A percentile compares a stretch with the other conserved stretches of the same genome.
Conservation (phyloP, 2,329 filamentous ascomycete species). For the Colletotrichum sp. region DNA sequence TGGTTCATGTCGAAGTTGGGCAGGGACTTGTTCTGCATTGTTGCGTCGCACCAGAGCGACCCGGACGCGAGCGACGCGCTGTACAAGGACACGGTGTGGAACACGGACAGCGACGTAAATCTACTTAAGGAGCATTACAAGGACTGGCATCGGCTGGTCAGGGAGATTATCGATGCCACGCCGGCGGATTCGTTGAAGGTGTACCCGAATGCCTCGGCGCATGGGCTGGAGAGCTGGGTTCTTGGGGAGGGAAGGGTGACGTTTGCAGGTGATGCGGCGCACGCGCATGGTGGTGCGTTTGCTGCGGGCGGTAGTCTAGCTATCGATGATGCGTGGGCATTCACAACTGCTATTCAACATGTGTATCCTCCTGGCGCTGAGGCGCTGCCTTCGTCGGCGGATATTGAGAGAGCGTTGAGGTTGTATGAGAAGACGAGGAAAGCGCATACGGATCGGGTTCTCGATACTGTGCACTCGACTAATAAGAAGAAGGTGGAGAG, state of each 20-base stretch:
- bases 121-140: constrained; percentile 41
- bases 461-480: constrained; percentile 36
- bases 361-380: constrained; percentile 28
- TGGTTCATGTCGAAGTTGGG: constrained; percentile 50
- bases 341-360: constrained; percentile 42
- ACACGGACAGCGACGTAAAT: constrained; percentile 39
- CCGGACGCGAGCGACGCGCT: constrained; percentile 34
- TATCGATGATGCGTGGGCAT: constrained; percentile 46
- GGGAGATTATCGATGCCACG: constrained; percentile 42
- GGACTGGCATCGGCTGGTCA: constrained; percentile 47
- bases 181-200: constrained; percentile 38
- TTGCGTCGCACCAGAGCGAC: constrained; percentile 44
- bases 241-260: constrained; percentile 39
- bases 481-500: constrained; percentile 31
- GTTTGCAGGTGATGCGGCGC: constrained; percentile 44
- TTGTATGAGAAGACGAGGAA: constrained; percentile 49
- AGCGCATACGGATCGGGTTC: constrained; percentile 42
- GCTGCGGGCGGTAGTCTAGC: constrained; percentile 45
- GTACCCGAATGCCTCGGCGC: constrained; percentile 48
- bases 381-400: constrained; percentile 4
- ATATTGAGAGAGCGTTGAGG: constrained; percentile 34
- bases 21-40: constrained; percentile 45
- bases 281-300: constrained; percentile 46
- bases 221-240: constrained; percentile 45
- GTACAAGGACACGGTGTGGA: constrained; percentile 39